Evolutionary conservation across 2,329 filamentous ascomycete genomes (phyloP).

Genomic region (Beauveria pseudobassiana): DNA sequence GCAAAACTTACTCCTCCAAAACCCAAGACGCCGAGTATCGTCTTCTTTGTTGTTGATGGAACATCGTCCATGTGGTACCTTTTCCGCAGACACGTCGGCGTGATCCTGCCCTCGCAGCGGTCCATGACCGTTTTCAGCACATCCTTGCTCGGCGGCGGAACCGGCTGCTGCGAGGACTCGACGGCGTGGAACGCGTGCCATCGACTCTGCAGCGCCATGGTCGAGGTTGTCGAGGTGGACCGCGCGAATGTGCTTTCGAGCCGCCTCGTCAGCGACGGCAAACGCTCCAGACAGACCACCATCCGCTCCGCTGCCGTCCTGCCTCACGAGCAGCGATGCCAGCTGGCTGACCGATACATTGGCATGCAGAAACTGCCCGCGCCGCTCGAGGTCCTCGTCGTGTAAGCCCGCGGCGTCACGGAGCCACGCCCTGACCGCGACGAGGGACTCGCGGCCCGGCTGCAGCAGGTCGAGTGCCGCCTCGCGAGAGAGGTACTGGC

Average conservation of each 20-base stretch:
- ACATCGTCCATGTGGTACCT: slow-evolving; percentile 36
- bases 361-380: slow-evolving; percentile 35
- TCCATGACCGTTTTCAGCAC: slow-evolving; percentile 13
- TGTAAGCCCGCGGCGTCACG: slow-evolving; percentile 27
- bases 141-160: background rate
- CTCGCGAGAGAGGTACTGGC: slow-evolving; percentile 39
- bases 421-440: slow-evolving; percentile 39
- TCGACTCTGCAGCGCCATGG: background rate
- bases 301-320: background rate
- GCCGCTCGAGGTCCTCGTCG: slow-evolving; percentile 27
- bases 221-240: background rate
- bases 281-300: background rate
- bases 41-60: slow-evolving; percentile 51
- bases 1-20: slow-evolving; percentile 30
- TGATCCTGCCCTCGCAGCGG: slow-evolving; percentile 31
- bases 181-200: background rate
- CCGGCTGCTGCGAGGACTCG: background rate
- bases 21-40: slow-evolving; percentile 54
- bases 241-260: slow-evolving; percentile 1
- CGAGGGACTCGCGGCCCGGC: slow-evolving; percentile 31
- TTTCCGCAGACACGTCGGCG: slow-evolving; percentile 36
- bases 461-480: slow-evolving; percentile 42
- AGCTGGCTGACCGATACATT: slow-evolving; percentile 31
- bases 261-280: background rate
- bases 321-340: slow-evolving; percentile 38